A percentile compares a stretch with the other conserved stretches of the same genome.
phyloP scores from a whole-genome alignment of 2,329 filamentous ascomycete species.

The Penicillium sp. region DNA sequence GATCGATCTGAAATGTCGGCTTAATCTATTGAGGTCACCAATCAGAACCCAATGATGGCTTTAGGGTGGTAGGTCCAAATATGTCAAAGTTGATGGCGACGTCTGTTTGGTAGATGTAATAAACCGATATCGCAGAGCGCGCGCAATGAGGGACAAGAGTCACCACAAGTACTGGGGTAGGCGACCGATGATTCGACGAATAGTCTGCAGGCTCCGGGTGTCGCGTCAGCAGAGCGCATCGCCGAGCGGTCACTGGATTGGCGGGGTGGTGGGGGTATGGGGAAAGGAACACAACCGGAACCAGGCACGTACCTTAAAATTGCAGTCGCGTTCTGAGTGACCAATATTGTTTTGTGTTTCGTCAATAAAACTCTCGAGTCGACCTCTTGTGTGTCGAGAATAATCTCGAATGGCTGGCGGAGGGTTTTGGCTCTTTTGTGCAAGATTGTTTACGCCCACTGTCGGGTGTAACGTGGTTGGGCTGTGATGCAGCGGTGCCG shows the following conservation, averaged over 20 bases:
- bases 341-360: conserved; percentile 7
- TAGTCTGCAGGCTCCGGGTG: conserved; percentile 33
- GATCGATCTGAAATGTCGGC: conserved; percentile 5
- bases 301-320: conserved; percentile 28
- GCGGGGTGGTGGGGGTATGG: conserved; percentile 19
- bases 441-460: conserved; percentile 24
- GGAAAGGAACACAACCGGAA: conserved; percentile 15
- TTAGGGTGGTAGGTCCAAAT: conserved; percentile 10
- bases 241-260: conserved; percentile 36
- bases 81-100: conserved; percentile 19
- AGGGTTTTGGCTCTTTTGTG: conserved; percentile 29
- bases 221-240: conserved; percentile 41
- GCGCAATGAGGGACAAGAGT: conserved; percentile 22
- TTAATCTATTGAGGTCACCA: conserved; percentile 11
- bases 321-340: conserved; percentile 9
- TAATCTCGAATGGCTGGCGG: conserved; percentile 20
- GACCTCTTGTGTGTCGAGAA: conserved; percentile 16
- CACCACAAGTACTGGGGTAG: conserved; percentile 19
- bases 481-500: conserved; percentile 38
- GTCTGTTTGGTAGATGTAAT: conserved; percentile 20
- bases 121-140: conserved; percentile 20
- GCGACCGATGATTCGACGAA: conserved; percentile 37
- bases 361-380: conserved; percentile 14
- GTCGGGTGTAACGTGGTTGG: conserved; percentile 38
- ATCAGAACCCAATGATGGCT: conserved; percentile 15